Evolutionary conservation across 2,329 filamentous ascomycete genomes (phyloP).

Genomic region (Leptographium radiaticola): DNA sequence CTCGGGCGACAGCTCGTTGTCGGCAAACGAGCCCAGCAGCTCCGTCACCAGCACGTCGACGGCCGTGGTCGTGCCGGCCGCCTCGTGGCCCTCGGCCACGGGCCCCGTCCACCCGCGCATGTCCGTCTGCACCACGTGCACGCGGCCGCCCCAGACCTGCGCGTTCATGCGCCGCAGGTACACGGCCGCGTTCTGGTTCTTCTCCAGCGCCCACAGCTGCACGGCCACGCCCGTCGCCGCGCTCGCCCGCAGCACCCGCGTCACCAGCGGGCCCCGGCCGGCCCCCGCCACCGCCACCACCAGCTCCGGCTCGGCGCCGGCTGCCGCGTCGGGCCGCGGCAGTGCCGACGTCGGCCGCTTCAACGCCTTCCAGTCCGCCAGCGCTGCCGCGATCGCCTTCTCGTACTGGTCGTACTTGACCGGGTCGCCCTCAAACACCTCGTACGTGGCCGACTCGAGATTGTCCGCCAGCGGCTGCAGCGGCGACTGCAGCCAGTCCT

Average conservation of each 20-base stretch:
- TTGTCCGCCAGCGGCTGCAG: constrained; percentile 93
- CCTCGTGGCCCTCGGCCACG: constrained; percentile 26
- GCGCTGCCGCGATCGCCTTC: constrained; percentile 63
- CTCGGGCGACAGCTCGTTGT: constrained; percentile 90
- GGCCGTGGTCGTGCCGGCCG: constrained; percentile 40
- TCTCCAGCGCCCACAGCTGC: constrained; percentile 86
- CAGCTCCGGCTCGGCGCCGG: constrained; percentile 25
- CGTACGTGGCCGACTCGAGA: constrained; percentile 91
- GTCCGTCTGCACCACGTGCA: constrained; percentile 86
- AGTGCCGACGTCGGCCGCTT: constrained; percentile 62
- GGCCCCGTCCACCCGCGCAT: constrained; percentile 96
- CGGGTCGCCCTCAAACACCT: constrained; percentile 96
- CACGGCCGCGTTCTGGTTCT: constrained; percentile 96
- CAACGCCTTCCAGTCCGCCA: constrained; percentile 64
- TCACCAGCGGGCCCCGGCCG: constrained; percentile 83
- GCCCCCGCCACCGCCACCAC: constrained; percentile 89
- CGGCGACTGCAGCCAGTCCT: constrained; percentile 92
- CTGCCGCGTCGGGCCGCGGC: constrained; percentile 33
- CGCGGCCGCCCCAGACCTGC: constrained; percentile 63
- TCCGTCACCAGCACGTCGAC: constrained; percentile 94
- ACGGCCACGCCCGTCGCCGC: constrained; percentile 62
- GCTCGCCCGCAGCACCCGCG: constrained; percentile 71
- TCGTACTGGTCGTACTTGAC: constrained; percentile 98
- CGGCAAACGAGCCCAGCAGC: constrained; percentile 85
- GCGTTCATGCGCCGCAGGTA: constrained; percentile 79